Base-by-base conservation (phyloP, 1,284 basidiomycete species). In the Apiotrichum gracile region DNA sequence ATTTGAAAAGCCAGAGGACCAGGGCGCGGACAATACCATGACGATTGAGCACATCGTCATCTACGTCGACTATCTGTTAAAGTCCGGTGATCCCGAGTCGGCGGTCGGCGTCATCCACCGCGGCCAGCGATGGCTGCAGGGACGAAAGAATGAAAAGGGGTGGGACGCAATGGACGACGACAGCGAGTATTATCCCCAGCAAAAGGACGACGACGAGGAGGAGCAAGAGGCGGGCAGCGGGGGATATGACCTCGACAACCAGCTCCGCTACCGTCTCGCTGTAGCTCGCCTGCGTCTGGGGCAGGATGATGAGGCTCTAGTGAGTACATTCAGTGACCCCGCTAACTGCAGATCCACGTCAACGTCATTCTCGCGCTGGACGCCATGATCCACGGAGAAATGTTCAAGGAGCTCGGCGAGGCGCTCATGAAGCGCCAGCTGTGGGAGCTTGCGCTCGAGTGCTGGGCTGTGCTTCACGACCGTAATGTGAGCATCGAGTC, bases 71-170 rank as follows among this genome's bases (percentile, higher is more conserved):
- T 78, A 94, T 37, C 83, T 90, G 61, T 85, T 91, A 57, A 80
- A 83, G 0, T 75, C 85, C 17, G 83, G 82, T 1, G 82, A 87
- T 57, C 80, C 88, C 60, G 83, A 85, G 37, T 79, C 81, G 27
- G 86, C 87, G 0, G 78, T 92, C 13, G 77, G 82, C 14, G 81
- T 84, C 0, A 85, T 96, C 51, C 79, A 87, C 37, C 78, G 79
- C 49, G 92, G 91, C 0, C 85, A 84, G 47, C 77, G 94, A 43
- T 97, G 93, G 93, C 74, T 97, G 13, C 90, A 94, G 69, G 89
- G 90, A 0, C 78, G 93, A 33, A 77, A 75, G n/a, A 76, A 79
- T 31, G 74, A 77, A 49, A 81, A 77, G 51, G 85, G 85, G 51
- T 96, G 92, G 91, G 88, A 92, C 61, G 72, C 81, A 22, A 82